phyloP scores from a whole-genome alignment of 306 rosid genomes.

The Cicer cuneatum region DNA sequence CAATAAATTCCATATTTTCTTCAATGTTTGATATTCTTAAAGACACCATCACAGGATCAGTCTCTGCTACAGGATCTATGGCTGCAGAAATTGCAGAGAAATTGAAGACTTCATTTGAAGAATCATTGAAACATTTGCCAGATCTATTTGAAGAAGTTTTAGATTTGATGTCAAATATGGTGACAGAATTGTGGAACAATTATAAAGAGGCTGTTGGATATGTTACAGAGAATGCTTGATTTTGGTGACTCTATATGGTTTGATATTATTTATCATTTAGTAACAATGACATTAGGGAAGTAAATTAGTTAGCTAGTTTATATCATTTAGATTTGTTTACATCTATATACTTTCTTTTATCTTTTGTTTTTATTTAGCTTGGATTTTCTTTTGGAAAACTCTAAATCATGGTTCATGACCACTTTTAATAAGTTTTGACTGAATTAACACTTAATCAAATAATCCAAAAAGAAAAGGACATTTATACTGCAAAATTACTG shows the following conservation, averaged over 20 bases:
- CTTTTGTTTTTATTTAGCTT: too few species aligned
- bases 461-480: too few species aligned
- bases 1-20: conserved; percentile 25
- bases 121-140: conserved; percentile 29
- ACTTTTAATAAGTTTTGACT: too few species aligned
- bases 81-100: conserved; percentile 49
- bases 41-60: conserved; percentile 45
- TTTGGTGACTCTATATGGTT: conserved; percentile 6
- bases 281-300: background rate
- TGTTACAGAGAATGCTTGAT: conserved; percentile 52
- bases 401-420: too few species aligned
- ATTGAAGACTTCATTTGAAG: conserved; percentile 51
- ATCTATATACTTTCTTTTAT: background rate
- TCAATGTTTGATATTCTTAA: conserved; percentile 50
- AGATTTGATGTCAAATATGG: conserved; percentile 48
- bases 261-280: background rate
- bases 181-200: conserved; percentile 51
- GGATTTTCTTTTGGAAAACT: background rate
- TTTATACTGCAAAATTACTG: too few species aligned
- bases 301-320: background rate
- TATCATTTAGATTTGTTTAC: background rate
- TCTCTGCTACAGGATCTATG: conserved; percentile 38
- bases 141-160: conserved; percentile 45
- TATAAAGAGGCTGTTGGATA: conserved; percentile 58
- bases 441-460: too few species aligned